A percentile compares a stretch with the other conserved stretches of the same genome.
Evolutionary conservation across 345 rosid genomes (phyloP).

Genomic region (Acer negundo): DNA sequence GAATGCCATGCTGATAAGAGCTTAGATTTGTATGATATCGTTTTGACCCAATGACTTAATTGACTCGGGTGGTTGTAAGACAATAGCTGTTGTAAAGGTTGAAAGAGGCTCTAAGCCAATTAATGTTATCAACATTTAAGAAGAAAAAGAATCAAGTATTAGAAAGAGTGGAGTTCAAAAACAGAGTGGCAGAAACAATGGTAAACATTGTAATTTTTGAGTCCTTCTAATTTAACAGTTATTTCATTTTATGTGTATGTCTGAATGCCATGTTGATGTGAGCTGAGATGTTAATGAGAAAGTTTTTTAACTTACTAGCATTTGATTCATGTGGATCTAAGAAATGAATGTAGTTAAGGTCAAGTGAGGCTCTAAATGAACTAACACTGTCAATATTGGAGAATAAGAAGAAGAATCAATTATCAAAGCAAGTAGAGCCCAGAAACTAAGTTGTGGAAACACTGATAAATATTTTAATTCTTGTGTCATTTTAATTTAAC

Average conservation of each 20-base stretch:
- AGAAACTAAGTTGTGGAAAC: too few species aligned
- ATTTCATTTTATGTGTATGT: not conserved
- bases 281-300: not conserved
- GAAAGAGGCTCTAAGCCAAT: not conserved
- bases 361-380: not conserved
- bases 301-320: not conserved
- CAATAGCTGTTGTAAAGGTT: not conserved
- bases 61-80: conserved; percentile 7
- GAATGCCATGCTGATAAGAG: not conserved
- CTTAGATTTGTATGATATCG: not conserved
- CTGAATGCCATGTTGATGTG: not conserved
- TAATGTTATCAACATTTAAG: not conserved
- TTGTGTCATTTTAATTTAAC: too few species aligned
- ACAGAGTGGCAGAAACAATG: not conserved
- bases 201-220: not conserved
- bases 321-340: conserved; percentile 5
- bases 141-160: not conserved
- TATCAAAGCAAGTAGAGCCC: too few species aligned
- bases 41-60: not conserved
- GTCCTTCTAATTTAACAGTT: not conserved
- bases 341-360: not conserved
- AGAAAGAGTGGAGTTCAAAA: not conserved
- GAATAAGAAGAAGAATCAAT: too few species aligned
- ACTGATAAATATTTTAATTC: too few species aligned
- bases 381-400: too few species aligned